These are phyloP conservation scores for Eucalyptus cladocalyx DNA, from an alignment of 345 rosid genomes.

Conservation along the genomic window DNA sequence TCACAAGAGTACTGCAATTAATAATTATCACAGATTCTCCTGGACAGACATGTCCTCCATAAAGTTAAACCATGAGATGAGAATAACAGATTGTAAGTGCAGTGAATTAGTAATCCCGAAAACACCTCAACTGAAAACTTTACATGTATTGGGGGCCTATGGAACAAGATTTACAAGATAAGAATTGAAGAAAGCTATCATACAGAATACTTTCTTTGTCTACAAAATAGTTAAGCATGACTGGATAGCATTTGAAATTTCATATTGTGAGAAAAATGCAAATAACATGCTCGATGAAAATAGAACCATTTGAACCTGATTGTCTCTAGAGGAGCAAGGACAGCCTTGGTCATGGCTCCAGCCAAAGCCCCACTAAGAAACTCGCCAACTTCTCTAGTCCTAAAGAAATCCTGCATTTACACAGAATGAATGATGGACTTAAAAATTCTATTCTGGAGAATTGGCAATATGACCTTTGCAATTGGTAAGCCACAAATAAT, in stretches of 20 bases:
- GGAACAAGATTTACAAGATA: neutral
- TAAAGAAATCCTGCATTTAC: conserved; percentile 38
- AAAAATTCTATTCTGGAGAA: neutral
- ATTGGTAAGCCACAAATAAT: neutral
- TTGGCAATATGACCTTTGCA: neutral
- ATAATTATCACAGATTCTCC: neutral
- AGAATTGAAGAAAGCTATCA: neutral
- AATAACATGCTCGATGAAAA: neutral
- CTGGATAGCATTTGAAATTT: neutral
- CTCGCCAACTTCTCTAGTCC: conserved; percentile 76
- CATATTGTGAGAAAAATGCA: neutral
- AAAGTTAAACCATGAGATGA: neutral
- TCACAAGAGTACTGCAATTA: neutral
- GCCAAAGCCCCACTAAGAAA: conserved; percentile 97
- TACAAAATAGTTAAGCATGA: neutral
- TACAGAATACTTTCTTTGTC: neutral
- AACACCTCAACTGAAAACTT: neutral
- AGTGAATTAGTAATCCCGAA: neutral
- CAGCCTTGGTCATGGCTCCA: conserved; percentile 97
- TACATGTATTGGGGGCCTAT: neutral
- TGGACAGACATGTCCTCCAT: neutral
- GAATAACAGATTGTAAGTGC: neutral
- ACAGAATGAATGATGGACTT: neutral
- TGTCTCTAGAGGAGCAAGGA: conserved; percentile 97
- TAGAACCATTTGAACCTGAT: conserved; percentile 46